A percentile compares a stretch with the other conserved stretches of the same genome.
phyloP scores from a whole-genome alignment of 208 protist species.

The Trichomonas gallinae region DNA sequence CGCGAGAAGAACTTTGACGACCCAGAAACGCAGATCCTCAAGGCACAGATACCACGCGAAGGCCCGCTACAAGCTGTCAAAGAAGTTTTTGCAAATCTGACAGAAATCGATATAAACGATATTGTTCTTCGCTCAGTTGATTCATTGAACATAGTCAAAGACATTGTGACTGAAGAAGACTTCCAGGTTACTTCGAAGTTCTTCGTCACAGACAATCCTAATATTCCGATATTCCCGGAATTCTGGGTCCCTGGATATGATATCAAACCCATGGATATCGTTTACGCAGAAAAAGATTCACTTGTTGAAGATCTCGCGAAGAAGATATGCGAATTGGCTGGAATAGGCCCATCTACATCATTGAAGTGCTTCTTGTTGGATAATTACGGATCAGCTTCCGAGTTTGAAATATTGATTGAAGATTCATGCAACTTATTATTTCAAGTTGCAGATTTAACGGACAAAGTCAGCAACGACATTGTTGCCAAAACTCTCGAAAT shows the following conservation, averaged over 20 bases:
- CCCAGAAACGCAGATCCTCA: background rate
- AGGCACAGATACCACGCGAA: background rate
- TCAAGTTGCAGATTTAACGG: background rate
- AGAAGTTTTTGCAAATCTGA: background rate
- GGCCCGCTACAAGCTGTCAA: background rate
- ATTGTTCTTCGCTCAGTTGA: background rate
- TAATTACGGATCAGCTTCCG: background rate
- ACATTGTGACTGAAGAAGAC: background rate
- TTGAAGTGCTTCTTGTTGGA: too few relatives aligned
- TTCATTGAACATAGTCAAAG: background rate
- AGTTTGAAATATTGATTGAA: background rate
- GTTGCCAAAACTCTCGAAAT: background rate
- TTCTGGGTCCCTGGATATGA: background rate
- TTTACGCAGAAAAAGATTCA: background rate
- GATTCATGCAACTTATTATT: background rate
- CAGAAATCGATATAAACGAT: background rate
- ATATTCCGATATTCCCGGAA: background rate
- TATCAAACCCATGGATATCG: background rate
- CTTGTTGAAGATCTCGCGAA: background rate
- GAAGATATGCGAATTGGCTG: background rate
- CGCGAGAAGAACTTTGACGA: background rate
- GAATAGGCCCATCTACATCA: background rate
- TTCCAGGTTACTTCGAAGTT: background rate
- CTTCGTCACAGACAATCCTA: background rate
- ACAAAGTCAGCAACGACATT: background rate